phyloP scores from a whole-genome alignment of 192 early-diverging fungal species.

The Paraglomus brasilianum region DNA sequence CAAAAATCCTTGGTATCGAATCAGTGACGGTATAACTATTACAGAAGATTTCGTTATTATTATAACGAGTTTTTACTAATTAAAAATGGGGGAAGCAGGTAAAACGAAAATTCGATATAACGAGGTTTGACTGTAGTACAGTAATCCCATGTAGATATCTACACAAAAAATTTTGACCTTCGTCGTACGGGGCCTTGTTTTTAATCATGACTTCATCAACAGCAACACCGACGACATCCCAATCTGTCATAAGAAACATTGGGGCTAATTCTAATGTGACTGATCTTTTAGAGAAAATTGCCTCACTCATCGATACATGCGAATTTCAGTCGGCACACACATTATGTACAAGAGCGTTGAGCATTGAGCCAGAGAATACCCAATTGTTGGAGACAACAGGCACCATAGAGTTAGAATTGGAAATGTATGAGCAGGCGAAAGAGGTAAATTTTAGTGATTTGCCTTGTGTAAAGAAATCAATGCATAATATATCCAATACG shows the following conservation, averaged over 20 bases:
- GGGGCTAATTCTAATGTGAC: constrained; percentile 51
- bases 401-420: constrained; percentile 74
- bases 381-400: constrained; percentile 68
- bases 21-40: too few species aligned
- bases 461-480: constrained; percentile 7
- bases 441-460: constrained; percentile 41
- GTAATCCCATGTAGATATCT: background rate
- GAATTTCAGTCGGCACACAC: constrained; percentile 70
- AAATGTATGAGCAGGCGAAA: constrained; percentile 62
- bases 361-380: constrained; percentile 57
- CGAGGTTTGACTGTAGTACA: background rate
- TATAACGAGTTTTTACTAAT: too few species aligned
- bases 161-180: background rate
- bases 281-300: constrained; percentile 60
- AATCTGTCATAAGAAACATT: constrained; percentile 12
- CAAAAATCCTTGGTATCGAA: too few species aligned
- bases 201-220: too few species aligned
- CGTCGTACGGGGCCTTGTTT: background rate
- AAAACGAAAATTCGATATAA: too few species aligned
- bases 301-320: constrained; percentile 72
- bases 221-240: constrained; percentile 36
- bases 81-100: too few species aligned
- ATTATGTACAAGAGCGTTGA: constrained; percentile 67
- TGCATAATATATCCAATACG: constrained; percentile 2
- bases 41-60: too few species aligned